phyloP scores from a whole-genome alignment of 2,329 filamentous ascomycete species.

The Cryphonectria japonica region DNA sequence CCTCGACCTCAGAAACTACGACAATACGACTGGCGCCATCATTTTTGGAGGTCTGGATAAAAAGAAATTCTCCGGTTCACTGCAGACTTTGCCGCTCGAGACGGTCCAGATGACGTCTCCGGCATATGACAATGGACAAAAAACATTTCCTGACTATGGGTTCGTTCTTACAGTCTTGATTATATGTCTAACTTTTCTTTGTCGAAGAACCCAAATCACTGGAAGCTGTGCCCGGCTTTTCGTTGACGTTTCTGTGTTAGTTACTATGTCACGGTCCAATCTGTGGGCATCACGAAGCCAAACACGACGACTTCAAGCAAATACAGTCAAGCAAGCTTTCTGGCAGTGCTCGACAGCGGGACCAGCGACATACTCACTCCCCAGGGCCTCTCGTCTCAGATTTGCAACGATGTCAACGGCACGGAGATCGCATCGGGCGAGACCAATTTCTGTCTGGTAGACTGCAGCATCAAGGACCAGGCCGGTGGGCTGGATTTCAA shows the following conservation, averaged over 20 bases:
- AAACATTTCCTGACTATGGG: background rate
- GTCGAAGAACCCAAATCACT: background rate
- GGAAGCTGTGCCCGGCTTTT: background rate
- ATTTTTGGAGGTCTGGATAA: conserved; percentile 24
- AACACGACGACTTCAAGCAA: conserved; percentile 6
- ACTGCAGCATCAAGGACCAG: conserved; percentile 20
- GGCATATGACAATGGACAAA: background rate
- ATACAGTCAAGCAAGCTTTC: conserved; percentile 26
- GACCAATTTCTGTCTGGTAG: conserved; percentile 16
- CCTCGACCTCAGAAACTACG: conserved; percentile 13
- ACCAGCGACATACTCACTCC: conserved; percentile 57
- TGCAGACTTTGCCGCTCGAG: conserved; percentile 27
- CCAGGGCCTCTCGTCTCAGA: conserved; percentile 42
- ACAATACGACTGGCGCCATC: conserved; percentile 19
- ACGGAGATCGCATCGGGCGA: background rate
- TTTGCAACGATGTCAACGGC: conserved; percentile 27
- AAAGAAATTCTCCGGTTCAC: conserved; percentile 23
- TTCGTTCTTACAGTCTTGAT: background rate
- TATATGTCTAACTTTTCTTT: background rate
- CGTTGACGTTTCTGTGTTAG: conserved; percentile 7
- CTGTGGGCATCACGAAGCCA: conserved; percentile 25
- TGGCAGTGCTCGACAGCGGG: conserved; percentile 59
- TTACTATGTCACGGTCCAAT: conserved; percentile 29
- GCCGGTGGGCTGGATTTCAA: conserved; percentile 26
- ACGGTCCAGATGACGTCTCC: conserved; percentile 6